Conservation (phyloP, 305 asterid genomes). For the Fraxinus paxiana region DNA sequence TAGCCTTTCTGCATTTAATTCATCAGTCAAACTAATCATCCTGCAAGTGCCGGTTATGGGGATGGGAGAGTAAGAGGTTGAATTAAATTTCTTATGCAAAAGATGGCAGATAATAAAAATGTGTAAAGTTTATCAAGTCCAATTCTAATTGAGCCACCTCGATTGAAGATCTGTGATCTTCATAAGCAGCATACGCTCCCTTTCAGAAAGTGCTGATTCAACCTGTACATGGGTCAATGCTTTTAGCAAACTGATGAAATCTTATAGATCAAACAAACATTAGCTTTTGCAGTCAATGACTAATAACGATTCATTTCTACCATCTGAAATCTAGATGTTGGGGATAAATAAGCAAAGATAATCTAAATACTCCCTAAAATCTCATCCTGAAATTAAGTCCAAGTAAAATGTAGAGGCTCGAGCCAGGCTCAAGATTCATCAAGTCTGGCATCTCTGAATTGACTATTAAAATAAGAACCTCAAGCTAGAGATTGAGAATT, state of each 20-base stretch:
- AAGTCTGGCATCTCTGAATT: not conserved
- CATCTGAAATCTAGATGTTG: not conserved
- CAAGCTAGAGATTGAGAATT: not conserved
- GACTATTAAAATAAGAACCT: not conserved
- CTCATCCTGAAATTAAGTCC: not conserved
- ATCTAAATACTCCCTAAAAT: not conserved
- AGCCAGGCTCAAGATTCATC: not conserved
- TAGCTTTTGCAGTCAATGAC: constrained; percentile 4
- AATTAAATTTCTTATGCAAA: constrained; percentile 23
- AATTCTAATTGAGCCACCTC: constrained; percentile 41
- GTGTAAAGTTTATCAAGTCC: not conserved
- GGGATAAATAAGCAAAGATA: not conserved
- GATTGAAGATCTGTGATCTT: constrained; percentile 89
- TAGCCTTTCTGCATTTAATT: constrained; percentile 71
- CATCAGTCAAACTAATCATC: constrained; percentile 84
- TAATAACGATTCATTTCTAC: not conserved
- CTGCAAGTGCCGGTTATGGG: constrained; percentile 42
- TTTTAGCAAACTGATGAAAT: constrained; percentile 16
- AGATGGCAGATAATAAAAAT: not conserved
- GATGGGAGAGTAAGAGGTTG: constrained; percentile 9
- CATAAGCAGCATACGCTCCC: constrained; percentile 77
- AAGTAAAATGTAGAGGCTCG: not conserved
- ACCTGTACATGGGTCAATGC: constrained; percentile 39
- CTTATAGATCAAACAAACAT: constrained; percentile 5
- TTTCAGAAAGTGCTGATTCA: constrained; percentile 63